A percentile compares a stretch with the other conserved stretches of the same genome.
Conservation (phyloP, 306 rosid genomes). For the Inga leiocalycina region DNA sequence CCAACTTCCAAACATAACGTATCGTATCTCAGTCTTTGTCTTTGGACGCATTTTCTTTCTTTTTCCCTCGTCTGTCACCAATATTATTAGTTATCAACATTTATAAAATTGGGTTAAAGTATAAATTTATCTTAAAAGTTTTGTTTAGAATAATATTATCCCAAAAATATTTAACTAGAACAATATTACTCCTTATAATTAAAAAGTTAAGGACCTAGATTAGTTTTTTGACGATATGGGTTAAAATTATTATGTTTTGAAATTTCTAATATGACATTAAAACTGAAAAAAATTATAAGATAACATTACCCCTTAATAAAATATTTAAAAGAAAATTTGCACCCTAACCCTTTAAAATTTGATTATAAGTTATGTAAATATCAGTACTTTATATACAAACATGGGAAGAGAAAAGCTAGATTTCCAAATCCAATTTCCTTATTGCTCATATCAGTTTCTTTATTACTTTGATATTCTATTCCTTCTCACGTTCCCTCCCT, state of each 20-base stretch:
- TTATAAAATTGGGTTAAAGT: too few relatives aligned
- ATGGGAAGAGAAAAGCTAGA: background rate
- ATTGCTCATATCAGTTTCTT: background rate
- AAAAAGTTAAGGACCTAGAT: too few relatives aligned
- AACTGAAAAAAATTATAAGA: too few relatives aligned
- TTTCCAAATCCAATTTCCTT: background rate
- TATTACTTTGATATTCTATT: slow-evolving; percentile 50
- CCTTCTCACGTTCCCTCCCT: slow-evolving; percentile 63
- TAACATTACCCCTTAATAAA: too few relatives aligned
- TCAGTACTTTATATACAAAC: background rate
- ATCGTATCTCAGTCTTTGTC: background rate
- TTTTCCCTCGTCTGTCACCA: background rate
- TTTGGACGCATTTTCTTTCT: background rate
- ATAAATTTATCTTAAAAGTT: rapidly evolving
- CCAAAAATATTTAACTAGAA: too few relatives aligned
- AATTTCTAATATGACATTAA: too few relatives aligned
- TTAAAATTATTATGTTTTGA: too few relatives aligned
- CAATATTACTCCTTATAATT: too few relatives aligned
- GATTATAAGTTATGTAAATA: background rate
- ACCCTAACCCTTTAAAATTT: background rate
- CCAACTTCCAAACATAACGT: background rate
- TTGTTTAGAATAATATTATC: too few relatives aligned
- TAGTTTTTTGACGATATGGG: too few relatives aligned
- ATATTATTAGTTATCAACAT: background rate
- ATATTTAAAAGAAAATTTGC: too few relatives aligned